These are phyloP conservation scores for Kregervanrija pseudodelftensis DNA, from an alignment of 805 yeast genomes.

Conservation along the genomic window DNA sequence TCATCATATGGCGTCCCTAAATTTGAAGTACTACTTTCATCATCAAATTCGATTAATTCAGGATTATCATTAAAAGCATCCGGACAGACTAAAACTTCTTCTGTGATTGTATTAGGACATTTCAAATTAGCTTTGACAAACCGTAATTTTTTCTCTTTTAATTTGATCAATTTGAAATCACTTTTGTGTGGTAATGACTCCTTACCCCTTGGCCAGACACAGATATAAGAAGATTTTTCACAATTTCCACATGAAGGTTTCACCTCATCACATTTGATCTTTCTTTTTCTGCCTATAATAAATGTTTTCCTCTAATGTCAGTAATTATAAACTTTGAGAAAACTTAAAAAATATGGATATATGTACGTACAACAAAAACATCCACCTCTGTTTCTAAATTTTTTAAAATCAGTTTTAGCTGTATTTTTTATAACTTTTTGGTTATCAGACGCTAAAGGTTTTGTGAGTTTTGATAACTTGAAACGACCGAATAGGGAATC, in stretches of 20 bases:
- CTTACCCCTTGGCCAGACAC: constrained; percentile 16
- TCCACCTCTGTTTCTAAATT: constrained; percentile 13
- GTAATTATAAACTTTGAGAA: background rate
- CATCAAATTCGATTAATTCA: no score
- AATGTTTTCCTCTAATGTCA: background rate
- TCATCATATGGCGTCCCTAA: no score
- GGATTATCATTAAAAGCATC: no score
- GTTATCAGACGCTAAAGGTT: no score
- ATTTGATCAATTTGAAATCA: constrained; percentile 12
- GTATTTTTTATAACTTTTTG: no score
- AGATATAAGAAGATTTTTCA: constrained; percentile 5
- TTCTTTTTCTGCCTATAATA: constrained; percentile 16
- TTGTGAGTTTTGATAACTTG: no score
- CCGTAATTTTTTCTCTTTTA: constrained; percentile 4
- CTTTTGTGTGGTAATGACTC: constrained; percentile 13
- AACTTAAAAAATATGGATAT: background rate
- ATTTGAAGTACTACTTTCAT: no score
- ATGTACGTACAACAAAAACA: constrained; percentile 20
- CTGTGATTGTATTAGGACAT: background rate
- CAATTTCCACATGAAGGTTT: constrained; percentile 17
- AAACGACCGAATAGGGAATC: no score
- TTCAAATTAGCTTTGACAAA: constrained; percentile 6
- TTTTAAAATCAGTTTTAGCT: no score
- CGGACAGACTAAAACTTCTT: background rate
- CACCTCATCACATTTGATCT: constrained; percentile 20